Evolutionary conservation across 768 basidiomycete genomes (phyloP), one percentile per base, ranked within the genome.

Genomic region (Epithele typhae): DNA sequence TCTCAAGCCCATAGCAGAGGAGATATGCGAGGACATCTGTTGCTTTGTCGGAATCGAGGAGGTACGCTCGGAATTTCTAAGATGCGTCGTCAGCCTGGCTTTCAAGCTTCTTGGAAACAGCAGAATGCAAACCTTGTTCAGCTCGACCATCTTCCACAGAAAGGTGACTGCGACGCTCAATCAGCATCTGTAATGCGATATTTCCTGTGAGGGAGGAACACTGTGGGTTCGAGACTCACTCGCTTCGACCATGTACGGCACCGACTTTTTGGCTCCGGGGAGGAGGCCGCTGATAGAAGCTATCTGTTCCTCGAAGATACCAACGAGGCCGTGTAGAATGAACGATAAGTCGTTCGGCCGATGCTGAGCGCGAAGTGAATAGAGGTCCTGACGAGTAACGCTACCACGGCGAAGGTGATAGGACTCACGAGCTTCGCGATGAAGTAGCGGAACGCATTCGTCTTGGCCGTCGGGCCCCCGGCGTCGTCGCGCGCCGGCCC

Each of bases 371-470:
- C 3, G 12, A 4, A 6, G 19, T n/a, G 22, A 41, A 48, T 24
- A 43, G 14, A 43, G 32, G 37, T 9, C n/a, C n/a, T n/a, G n/a
- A n/a, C n/a, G n/a, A n/a, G n/a, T n/a, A n/a, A n/a, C 30, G 15
- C 15, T 32, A 32, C 15, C 30, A 32, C 30, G 15, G 15, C 30
- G 9, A 32, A 9, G 9, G 9, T 15, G 30, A 32, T 15, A 9
- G 2, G 11, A 67, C 82, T 55, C 54, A 85, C 92, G 61, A 98
- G 65, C 64, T 96, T 96, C 53, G 91, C 84, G 41, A 96, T 65
- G 64, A 94, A 97, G 65, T 92, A 92, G 40, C 90, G 75, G 64
- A 96, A 99, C 2, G 91, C 81, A 60, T 99, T 98, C 14, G 87
- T 84, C 56, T 77, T 76, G 10, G 76, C 65, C 1, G 80, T 81